Percentiles rank a stretch among this genome's conserved stretches.
Evolutionary conservation across 2,329 filamentous ascomycete genomes (phyloP).

Genomic region (Colletotrichum tropicale): DNA sequence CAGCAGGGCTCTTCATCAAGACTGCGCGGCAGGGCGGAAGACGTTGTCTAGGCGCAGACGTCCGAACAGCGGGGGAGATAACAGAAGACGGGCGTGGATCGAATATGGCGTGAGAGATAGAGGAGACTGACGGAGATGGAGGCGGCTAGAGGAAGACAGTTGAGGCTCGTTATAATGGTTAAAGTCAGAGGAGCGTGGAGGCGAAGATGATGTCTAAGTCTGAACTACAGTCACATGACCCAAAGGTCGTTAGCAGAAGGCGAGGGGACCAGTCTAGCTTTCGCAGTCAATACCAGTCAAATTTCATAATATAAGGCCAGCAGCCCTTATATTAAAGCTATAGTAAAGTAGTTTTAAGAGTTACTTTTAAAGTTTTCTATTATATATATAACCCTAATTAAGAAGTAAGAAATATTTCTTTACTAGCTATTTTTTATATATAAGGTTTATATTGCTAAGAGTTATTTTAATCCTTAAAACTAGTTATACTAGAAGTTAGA

Average conservation of each 20-base stretch:
- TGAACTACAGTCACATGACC: neutral
- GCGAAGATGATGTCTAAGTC: neutral
- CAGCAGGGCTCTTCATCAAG: no score
- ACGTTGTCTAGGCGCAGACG: neutral
- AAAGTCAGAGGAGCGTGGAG: neutral
- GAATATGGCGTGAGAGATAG: neutral
- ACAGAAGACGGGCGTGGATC: neutral
- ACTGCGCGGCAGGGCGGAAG: neutral
- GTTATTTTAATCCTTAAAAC: accelerated
- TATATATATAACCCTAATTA: no score
- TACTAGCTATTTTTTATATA: no score
- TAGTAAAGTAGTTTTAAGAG: no score
- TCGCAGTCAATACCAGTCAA: neutral
- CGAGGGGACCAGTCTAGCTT: neutral
- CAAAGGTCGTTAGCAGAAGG: neutral
- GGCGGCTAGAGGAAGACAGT: neutral
- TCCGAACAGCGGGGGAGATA: neutral
- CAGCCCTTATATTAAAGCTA: no score
- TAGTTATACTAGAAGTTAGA: no score
- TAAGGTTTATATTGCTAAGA: no score
- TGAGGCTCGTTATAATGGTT: neutral
- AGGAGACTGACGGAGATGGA: neutral
- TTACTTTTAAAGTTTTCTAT: no score
- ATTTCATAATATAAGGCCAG: neutral
- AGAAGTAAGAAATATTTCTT: no score